Evolutionary conservation across 2,329 filamentous ascomycete genomes (phyloP), one percentile per base, ranked within the genome.

Genomic region (Rosellinia necatrix): DNA sequence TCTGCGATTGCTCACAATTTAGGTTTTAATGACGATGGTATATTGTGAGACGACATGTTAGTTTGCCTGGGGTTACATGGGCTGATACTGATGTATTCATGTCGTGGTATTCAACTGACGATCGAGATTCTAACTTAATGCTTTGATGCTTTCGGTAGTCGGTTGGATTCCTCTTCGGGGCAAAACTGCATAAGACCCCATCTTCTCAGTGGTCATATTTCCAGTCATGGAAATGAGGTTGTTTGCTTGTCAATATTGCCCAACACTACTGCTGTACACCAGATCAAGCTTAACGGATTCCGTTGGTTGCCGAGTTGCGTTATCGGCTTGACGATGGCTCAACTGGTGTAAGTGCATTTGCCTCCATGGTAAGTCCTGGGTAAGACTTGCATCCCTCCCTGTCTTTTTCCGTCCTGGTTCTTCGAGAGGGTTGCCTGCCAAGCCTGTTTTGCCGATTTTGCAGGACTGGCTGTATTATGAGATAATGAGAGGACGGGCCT

Each of bases 141-240:
- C 24, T 21, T 32, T 34, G 34, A 49, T 30, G 21, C n/a, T 56
- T 40, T 51, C 47, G 53, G 53, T 27, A 58, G 25, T 41, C 38
- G 21, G 34, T 21, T 54, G 50, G 21, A 47, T 53, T 38, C 56
- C 46, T 38, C 22, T 47, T 51, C 41, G 24, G 51, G 50, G 30
- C 19, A 32, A 17, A 22, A 24, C 10, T 25, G 38, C n/a, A n/a
- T 17, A 50, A 27, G 27, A 30, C 38, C 32, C 35, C 50, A 27
- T 40, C 49, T 57, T 49, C 54, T 48, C 55, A 13, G 38, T 17
- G 34, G 55, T 34, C 49, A 27, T 42, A 8, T 46, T 40, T 38
- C 30, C 25, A 30, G 25, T 17, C 30, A 12, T 34, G 41, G 10
- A n/a, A 34, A 19, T 12, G 48, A 48, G n/a, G 22, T 6, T 34